Conservation (phyloP, 805 yeast genomes). For the Schizosaccharomyces lindneri region DNA sequence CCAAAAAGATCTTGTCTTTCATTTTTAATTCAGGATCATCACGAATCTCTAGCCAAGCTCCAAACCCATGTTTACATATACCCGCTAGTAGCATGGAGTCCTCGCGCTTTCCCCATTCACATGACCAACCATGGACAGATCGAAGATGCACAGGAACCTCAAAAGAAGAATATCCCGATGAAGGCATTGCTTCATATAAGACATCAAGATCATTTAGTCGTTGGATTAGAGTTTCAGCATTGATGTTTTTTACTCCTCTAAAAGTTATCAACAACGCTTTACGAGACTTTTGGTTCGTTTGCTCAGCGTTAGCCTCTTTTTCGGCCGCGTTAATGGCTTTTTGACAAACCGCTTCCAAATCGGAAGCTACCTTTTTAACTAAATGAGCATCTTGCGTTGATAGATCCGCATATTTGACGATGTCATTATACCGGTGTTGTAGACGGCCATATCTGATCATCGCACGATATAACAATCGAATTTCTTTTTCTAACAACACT, state of each 20-base stretch:
- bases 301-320: conserved; percentile 12
- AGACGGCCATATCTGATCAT: conserved; percentile 65
- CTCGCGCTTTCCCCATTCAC: conserved; percentile 61
- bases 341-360: conserved; percentile 49
- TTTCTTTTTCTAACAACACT: conserved; percentile 57
- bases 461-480: conserved; percentile 64
- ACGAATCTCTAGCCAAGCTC: conserved; percentile 80
- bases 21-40: conserved; percentile 84
- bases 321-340: conserved; percentile 23
- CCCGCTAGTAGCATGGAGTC: conserved; percentile 77
- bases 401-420: conserved; percentile 72
- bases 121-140: conserved; percentile 73
- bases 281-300: conserved; percentile 20
- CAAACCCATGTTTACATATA: conserved; percentile 78
- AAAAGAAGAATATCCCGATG: conserved; percentile 16
- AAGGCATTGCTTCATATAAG: conserved; percentile 19
- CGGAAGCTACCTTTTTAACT: conserved; percentile 52
- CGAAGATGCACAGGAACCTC: conserved; percentile 40
- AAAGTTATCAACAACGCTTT: conserved; percentile 76
- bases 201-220: conserved; percentile 69
- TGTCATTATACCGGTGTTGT: conserved; percentile 45
- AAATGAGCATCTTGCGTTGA: conserved; percentile 63
- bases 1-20: conserved; percentile 59
- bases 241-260: conserved; percentile 63
- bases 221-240: conserved; percentile 65